Base-by-base conservation (phyloP, 768 basidiomycete genomes). In the Mycena venus region DNA sequence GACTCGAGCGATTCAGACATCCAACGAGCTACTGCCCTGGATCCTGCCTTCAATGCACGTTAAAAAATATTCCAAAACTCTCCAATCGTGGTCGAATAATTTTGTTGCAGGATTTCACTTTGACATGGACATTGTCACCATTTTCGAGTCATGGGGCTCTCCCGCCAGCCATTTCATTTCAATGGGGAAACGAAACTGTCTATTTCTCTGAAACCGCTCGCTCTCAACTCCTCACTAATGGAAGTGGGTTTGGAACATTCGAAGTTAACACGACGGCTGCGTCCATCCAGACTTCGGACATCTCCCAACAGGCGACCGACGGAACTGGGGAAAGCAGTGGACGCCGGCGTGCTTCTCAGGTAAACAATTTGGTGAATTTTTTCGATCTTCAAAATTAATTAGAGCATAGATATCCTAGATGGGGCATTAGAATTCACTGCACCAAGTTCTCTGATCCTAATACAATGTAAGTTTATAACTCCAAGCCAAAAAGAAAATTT, bases 401-500 rank as follows among this genome's bases (percentile, higher is more conserved):
- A 9, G 27, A 49, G 60, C 42, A 19, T 31, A 85, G 85, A 60
- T 84, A 83, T 71, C 84, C 86, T 19, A 78, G 83, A 68, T 87
- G 86, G 86, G 86, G 86, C 0, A 80, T 85, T 23, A 79, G 86
- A 23, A 84, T 83, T 6, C 82, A 80, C 40, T 88, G 86, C 72
- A 68, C 75, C 19, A 83, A 82, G 47, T 76, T 86, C 19, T 79
- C 84, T 9, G 76, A 84, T 49, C 72, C 78, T 2, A 68, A 68
- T 5, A 83, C 84, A 51, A 79, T 86, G 86, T 85, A 69, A 38
- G 83, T 75, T 25, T 29, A 32, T 19, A 15, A 17, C 49, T 34
- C 11, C 19, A 10, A 64, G 9, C 19, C 1, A 15, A 9, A 17
- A 10, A 64, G 5, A 32, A 2, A 8, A 23, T n/a, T n/a, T 65